A percentile compares a stretch with the other conserved stretches of the same genome.
Conservation (phyloP, 106 monocot genomes). For the Dioscorea alata region DNA sequence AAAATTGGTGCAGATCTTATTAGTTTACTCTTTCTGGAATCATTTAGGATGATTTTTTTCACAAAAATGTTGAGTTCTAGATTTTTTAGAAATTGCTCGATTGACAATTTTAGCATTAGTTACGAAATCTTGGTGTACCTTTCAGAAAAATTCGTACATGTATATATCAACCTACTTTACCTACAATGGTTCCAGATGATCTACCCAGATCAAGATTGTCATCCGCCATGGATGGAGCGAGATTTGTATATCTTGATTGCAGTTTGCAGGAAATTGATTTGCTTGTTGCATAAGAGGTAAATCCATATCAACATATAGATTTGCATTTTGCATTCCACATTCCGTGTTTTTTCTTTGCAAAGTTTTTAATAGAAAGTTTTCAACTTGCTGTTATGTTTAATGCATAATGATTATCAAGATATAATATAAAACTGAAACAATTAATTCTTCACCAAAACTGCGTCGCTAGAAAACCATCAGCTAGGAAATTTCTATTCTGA, state of each 20-base stretch:
- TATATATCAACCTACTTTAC: conserved; percentile 27
- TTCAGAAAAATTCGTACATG: conserved; percentile 40
- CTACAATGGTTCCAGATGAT: conserved; percentile 30
- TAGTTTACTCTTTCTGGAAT: background rate
- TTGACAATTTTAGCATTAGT: background rate
- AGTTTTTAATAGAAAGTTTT: too few species aligned
- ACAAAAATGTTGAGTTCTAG: background rate
- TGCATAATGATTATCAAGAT: too few species aligned
- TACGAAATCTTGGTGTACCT: background rate
- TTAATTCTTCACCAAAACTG: too few species aligned
- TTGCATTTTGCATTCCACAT: too few species aligned
- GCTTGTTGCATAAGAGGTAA: conserved; percentile 37
- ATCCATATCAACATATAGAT: too few species aligned
- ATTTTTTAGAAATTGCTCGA: background rate
- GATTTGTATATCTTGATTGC: conserved; percentile 39
- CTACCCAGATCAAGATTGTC: conserved; percentile 23
- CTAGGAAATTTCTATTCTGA: too few species aligned
- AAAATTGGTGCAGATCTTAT: background rate
- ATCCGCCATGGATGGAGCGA: conserved; percentile 34
- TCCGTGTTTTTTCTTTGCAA: too few species aligned
- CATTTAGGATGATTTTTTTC: background rate
- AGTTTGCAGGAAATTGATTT: conserved; percentile 37
- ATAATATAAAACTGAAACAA: too few species aligned
- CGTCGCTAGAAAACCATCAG: too few species aligned
- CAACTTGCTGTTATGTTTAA: too few species aligned